A percentile compares a stretch with the other conserved stretches of the same genome.
Conservation (phyloP, 2,329 filamentous ascomycete species). For the Thelonectria olida region DNA sequence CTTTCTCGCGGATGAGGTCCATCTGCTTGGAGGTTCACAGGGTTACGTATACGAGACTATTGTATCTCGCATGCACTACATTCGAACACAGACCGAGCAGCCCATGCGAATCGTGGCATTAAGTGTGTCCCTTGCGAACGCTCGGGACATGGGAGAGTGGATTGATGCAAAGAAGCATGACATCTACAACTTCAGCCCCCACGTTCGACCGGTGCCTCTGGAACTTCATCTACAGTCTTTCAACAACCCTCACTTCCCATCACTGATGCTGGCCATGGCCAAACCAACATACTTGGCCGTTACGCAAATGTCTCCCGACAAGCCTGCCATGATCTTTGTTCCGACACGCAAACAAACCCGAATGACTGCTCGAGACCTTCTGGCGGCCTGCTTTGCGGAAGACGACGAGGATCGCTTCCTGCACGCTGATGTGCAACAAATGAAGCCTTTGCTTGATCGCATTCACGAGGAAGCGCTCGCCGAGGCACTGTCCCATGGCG, state of each 20-base stretch:
- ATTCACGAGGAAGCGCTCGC: constrained; percentile 88
- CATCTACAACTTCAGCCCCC: constrained; percentile 98
- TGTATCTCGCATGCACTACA: constrained; percentile 97
- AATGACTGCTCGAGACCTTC: constrained; percentile 83
- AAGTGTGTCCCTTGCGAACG: constrained; percentile 91
- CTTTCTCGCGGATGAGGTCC: constrained; percentile 94
- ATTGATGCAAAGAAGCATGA: constrained; percentile 98
- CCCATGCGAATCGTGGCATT: constrained; percentile 88
- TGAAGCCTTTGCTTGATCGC: constrained; percentile 81
- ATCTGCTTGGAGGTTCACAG: constrained; percentile 85
- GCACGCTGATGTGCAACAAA: constrained; percentile 82
- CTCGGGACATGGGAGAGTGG: constrained; percentile 95
- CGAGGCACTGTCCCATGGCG: constrained; percentile 90
- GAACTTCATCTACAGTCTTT: constrained; percentile 97
- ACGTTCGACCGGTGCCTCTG: constrained; percentile 86
- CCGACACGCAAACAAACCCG: constrained; percentile 93
- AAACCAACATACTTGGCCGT: constrained; percentile 92
- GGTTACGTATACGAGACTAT: constrained; percentile 96
- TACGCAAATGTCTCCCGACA: constrained; percentile 85
- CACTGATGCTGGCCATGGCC: constrained; percentile 98
- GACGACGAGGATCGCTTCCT: constrained; percentile 95
- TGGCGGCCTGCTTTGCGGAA: constrained; percentile 87
- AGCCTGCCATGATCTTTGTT: constrained; percentile 91
- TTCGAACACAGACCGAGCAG: constrained; percentile 86
- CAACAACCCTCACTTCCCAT: constrained; percentile 95